phyloP scores from a whole-genome alignment of 139 green algal genomes.

The Volvox africanus region DNA sequence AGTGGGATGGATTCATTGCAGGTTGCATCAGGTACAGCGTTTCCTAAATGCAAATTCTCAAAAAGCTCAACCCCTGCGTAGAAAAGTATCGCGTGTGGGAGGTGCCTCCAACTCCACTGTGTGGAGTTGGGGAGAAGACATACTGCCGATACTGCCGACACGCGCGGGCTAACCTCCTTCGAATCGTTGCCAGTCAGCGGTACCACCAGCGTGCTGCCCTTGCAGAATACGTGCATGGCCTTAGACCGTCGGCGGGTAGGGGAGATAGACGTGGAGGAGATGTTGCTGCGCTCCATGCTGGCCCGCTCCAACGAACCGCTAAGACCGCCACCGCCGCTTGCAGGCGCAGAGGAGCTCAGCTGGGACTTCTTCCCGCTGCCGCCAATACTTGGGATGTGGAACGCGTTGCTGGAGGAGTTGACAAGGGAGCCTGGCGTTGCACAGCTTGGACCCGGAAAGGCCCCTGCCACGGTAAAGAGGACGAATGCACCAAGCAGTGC shows the following conservation, averaged over 20 bases:
- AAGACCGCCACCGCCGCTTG: no score
- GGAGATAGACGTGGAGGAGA: background rate
- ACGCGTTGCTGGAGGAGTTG: background rate
- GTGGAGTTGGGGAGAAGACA: no score
- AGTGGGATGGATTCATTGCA: no score
- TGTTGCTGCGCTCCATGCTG: background rate
- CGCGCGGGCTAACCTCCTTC: background rate
- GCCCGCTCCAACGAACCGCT: background rate
- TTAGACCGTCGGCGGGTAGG: conserved; percentile 8
- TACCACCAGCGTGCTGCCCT: conserved; percentile 31
- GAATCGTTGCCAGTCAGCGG: background rate
- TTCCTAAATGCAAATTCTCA: no score
- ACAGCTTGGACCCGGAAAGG: background rate
- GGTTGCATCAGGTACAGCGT: no score
- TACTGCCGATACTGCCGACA: no score
- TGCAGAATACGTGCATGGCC: conserved; percentile 27
- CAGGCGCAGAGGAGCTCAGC: conserved; percentile 22
- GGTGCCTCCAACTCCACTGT: no score
- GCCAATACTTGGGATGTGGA: background rate
- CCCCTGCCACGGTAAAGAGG: background rate
- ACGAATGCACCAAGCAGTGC: conserved; percentile 3
- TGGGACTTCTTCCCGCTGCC: background rate
- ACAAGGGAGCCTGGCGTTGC: background rate
- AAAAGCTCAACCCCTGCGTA: no score
- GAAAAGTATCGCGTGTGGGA: no score